A percentile compares a stretch with the other conserved stretches of the same genome.
These are phyloP conservation scores for Crassisporium funariophilum DNA, from an alignment of 768 basidiomycete genomes.

Conservation along the genomic window DNA sequence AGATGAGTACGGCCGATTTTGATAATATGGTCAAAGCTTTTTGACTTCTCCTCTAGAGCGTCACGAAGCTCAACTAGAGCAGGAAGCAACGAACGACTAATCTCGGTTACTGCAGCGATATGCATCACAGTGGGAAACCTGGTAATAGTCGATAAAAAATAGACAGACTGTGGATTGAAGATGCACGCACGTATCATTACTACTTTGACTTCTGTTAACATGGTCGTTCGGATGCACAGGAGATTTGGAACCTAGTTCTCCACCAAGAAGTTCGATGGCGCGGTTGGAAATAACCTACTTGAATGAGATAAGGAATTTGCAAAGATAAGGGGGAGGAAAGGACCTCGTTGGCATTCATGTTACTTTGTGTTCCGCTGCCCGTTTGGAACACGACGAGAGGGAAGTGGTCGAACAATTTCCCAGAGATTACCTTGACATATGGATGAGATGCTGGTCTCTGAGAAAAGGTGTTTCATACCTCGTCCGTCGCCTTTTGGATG, in stretches of 20 bases:
- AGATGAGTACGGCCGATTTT: conserved; percentile 99
- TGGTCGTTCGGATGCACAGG: conserved; percentile 99
- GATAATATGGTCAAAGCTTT: conserved; percentile 87
- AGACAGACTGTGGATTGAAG: background rate
- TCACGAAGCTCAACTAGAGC: conserved; percentile 83
- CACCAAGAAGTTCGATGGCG: conserved; percentile 95
- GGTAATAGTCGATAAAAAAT: background rate
- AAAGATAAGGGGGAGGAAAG: background rate
- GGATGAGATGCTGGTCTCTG: background rate
- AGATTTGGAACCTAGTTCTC: conserved; percentile 91
- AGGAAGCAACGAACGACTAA: conserved; percentile 77
- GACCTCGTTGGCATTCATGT: conserved; percentile 99
- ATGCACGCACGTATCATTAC: conserved; percentile 88
- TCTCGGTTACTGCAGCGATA: conserved; percentile 91
- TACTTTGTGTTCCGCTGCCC: conserved; percentile 97
- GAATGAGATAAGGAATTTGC: conserved; percentile 3
- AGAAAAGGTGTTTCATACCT: conserved; percentile 49
- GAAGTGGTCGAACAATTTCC: conserved; percentile 93
- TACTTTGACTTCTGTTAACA: conserved; percentile 98
- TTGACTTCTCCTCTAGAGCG: conserved; percentile 81
- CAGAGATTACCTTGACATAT: conserved; percentile 83
- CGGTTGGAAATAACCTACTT: conserved; percentile 93
- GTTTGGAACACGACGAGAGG: conserved; percentile 99
- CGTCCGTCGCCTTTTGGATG: conserved; percentile 92
- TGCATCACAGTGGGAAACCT: conserved; percentile 99